Evolutionary conservation across 2,329 filamentous ascomycete species (phyloP).

Genomic region (Penicillium sp.): DNA sequence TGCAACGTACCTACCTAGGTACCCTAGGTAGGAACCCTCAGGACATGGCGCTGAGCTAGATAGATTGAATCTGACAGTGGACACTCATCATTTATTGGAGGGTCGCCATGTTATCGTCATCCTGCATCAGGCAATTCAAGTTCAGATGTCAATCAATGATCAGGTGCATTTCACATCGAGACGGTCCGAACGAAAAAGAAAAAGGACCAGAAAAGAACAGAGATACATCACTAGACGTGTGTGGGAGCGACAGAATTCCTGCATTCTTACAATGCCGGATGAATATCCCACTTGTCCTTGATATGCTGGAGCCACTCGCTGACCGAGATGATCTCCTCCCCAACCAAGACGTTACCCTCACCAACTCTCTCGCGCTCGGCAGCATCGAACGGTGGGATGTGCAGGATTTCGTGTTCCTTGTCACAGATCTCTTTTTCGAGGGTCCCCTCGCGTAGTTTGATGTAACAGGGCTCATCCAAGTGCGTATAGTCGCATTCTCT

Average conservation of each 20-base stretch:
- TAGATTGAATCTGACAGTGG: neutral
- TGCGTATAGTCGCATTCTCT: conserved; percentile 19
- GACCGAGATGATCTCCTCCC: conserved; percentile 14
- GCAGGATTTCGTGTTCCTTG: conserved; percentile 21
- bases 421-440: conserved; percentile 12
- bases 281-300: conserved; percentile 10
- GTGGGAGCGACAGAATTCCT: too few relatives aligned
- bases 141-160: neutral
- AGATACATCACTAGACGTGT: neutral
- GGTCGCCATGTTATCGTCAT: neutral
- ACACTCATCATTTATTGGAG: neutral
- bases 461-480: conserved; percentile 17
- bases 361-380: conserved; percentile 12
- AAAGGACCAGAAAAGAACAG: neutral
- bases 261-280: neutral
- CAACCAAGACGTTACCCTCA: conserved; percentile 19
- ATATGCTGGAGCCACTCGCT: conserved; percentile 16
- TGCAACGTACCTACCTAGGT: too few relatives aligned
- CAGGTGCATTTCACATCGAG: neutral
- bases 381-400: conserved; percentile 21
- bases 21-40: neutral
- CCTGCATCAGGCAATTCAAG: neutral
- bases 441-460: conserved; percentile 9
- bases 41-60: neutral
- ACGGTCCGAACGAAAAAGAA: neutral